Evolutionary conservation across 2,329 filamentous ascomycete genomes (phyloP).

Genomic region (Pezicula radicicola): DNA sequence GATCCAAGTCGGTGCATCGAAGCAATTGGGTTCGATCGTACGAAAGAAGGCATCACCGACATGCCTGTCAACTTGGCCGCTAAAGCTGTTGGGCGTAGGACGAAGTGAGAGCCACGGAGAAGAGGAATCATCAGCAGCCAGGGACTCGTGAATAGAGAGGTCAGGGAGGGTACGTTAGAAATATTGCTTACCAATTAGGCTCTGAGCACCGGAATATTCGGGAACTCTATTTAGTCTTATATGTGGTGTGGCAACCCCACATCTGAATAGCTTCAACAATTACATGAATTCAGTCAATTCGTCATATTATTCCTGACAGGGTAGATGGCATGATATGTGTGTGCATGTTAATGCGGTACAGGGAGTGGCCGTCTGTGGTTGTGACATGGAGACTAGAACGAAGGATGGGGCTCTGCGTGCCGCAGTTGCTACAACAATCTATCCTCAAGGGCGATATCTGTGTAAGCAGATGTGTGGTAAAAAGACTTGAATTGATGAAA

Average conservation of each 20-base stretch:
- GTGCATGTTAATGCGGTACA: conserved; percentile 34
- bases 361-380: conserved; percentile 9
- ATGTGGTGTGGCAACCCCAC: no score
- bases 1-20: conserved; percentile 24
- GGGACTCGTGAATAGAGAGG: conserved; percentile 42
- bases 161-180: no score
- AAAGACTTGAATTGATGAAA: no score
- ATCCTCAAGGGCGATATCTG: background rate
- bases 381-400: background rate
- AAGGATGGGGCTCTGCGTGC: background rate
- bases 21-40: conserved; percentile 31
- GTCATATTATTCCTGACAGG: no score
- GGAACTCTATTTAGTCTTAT: no score
- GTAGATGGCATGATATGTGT: conserved; percentile 34
- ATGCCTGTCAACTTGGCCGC: conserved; percentile 31
- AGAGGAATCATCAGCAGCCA: conserved; percentile 29
- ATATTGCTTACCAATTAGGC: no score
- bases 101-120: conserved; percentile 30
- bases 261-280: no score
- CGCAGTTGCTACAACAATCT: background rate
- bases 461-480: no score
- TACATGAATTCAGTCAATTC: no score
- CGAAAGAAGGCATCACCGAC: conserved; percentile 31
- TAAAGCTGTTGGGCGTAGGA: conserved; percentile 17
- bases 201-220: no score